Conservation (phyloP, 2,329 filamentous ascomycete species). For the Beauveria sp. region DNA sequence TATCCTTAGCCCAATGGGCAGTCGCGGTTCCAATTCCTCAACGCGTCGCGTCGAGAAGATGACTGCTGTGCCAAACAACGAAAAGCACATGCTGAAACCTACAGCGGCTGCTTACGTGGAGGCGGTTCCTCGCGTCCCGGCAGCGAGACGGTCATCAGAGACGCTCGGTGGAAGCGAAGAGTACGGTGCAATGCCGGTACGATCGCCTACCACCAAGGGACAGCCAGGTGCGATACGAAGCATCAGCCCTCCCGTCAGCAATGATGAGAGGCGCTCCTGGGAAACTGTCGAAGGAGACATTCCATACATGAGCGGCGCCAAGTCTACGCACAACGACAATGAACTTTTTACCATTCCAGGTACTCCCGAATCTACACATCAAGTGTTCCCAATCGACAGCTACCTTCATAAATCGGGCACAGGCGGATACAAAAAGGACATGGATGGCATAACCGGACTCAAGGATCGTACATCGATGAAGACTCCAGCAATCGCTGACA, state of each 20-base stretch:
- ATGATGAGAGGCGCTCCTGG: constrained; percentile 8
- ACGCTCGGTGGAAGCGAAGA: constrained; percentile 18
- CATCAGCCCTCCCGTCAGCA: constrained; percentile 1
- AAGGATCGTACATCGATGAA: background rate
- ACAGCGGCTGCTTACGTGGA: constrained; percentile 18
- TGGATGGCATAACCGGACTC: background rate
- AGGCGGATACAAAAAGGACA: background rate
- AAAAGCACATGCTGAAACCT: constrained; percentile 15
- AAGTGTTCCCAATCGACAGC: constrained; percentile 23
- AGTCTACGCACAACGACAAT: constrained; percentile 16
- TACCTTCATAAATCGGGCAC: constrained; percentile 19
- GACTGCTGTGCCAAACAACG: constrained; percentile 9
- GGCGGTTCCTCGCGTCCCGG: constrained; percentile 18
- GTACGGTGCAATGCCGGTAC: constrained; percentile 1
- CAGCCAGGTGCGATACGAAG: background rate
- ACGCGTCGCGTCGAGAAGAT: constrained; percentile 18
- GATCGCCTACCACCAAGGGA: background rate
- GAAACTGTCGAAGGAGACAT: constrained; percentile 14
- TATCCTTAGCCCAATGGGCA: constrained; percentile 25
- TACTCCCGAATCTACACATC: constrained; percentile 23
- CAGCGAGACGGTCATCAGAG: constrained; percentile 19
- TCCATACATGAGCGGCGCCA: constrained; percentile 18
- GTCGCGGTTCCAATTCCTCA: constrained; percentile 18
- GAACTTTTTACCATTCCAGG: constrained; percentile 19
- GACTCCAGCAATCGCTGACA: background rate